Base-by-base conservation (phyloP, 768 basidiomycete genomes). In the Antrodiella citrinella region DNA sequence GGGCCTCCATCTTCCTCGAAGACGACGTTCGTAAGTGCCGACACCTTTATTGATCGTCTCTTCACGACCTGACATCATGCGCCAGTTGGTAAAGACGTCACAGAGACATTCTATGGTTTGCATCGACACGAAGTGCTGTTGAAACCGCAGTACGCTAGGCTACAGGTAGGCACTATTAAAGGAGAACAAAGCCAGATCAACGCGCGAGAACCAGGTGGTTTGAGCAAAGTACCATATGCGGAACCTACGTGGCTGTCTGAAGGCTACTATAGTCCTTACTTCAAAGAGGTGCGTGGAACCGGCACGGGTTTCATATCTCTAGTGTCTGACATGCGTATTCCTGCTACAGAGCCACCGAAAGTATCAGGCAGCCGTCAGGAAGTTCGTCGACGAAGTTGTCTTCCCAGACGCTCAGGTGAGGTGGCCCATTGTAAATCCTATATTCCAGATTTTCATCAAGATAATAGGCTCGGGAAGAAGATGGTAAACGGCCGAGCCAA, bases 401-500 rank as follows among this genome's bases (percentile, higher is more conserved):
- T 72, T 74, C 30, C 69, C 68, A 7, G 67, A 70, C 42, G 71
- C 71, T 12, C 66, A 64, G 59, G 65, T 61, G 54, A 13, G 4
- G 48, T 35, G 7, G 7, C 20, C 20, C n/a, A 15, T 30, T 22
- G 13, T 1, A 19, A n/a, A n/a, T n/a, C n/a, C n/a, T n/a, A n/a
- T n/a, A n/a, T n/a, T n/a, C n/a, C n/a, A n/a, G n/a, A n/a, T n/a
- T n/a, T n/a, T n/a, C n/a, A n/a, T n/a, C n/a, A n/a, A n/a, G n/a
- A n/a, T n/a, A n/a, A n/a, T 56, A 81, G 72, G 72, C 74, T 19
- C 81, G 84, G 54, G 94, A 96, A 69, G 86, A 84, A 57, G 87
- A 87, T 58, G 91, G 92, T n/a, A 94, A 95, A 71, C 77, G 86
- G 21, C 86, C 91, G 0, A 84, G 81, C 51, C 77, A 85, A 62